Evolutionary conservation across 1,284 basidiomycete genomes (phyloP), one percentile per base, ranked within the genome.

Genomic region (Marasmius sp.): DNA sequence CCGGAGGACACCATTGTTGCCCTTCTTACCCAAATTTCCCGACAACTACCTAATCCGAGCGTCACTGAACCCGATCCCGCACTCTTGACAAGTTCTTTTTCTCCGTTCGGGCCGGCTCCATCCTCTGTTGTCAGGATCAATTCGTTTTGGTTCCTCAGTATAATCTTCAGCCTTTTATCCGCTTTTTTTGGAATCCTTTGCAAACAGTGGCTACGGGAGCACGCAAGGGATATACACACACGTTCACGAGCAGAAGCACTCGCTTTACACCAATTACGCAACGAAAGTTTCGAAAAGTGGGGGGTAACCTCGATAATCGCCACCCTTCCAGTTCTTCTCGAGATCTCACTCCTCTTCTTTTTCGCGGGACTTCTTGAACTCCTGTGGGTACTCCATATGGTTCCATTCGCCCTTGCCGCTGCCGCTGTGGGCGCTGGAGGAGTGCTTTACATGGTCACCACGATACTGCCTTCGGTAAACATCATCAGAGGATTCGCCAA

Each of bases 281-380:
- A 62, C 16, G 68, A 72, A 43, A 70, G 69, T n/a, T 63, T 73
- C 7, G 56, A 65, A 5, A 62, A 61, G 36, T 76, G 74, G 74
- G 64, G 64, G 14, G 70, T 75, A 0, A 61, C 66, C 11, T 64
- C 62, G 10, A 69, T 73, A 12, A 66, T 75, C 14, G 62, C 69
- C 1, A 55, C 67, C 12, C 66, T 76, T 2, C 72, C 73, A 0
- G 50, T 72, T 4, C 63, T 75, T 9, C 65, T 75, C 14, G 70
- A 75, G 51, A 49, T 68, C 14, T 66, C 74, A 0, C 62, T 74
- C 4, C 57, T 68, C 7, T 65, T 75, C 6, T 76, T 75, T 65
- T 68, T 75, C 20, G 64, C 62, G 2, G 75, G 75, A 3, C 34
- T 71, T 4, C 45, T 71, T 9, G 69, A 70, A 18, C 62, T 70